Conservation (phyloP, 73 alveolate genomes). For the Paramecium tetraurelia region DNA sequence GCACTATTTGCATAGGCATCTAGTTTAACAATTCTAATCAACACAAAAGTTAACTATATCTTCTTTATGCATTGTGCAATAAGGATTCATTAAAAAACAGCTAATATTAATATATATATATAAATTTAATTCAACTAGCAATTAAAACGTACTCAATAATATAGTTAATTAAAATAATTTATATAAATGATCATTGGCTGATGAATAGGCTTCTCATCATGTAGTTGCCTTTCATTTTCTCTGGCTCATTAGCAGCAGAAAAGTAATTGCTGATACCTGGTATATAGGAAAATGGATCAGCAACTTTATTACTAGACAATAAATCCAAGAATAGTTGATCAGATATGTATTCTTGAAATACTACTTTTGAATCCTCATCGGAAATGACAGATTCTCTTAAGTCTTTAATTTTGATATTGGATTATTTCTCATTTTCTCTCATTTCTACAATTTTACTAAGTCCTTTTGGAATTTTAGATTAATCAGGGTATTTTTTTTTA, state of each 20-base stretch:
- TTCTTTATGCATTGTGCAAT: background rate
- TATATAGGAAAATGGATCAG: background rate
- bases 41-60: background rate
- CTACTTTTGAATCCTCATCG: background rate
- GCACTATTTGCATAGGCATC: background rate
- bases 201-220: background rate
- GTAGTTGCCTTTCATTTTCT: background rate
- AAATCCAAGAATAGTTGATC: background rate
- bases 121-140: background rate
- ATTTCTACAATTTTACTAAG: background rate
- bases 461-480: background rate
- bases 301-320: background rate
- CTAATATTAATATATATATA: background rate
- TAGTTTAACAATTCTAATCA: background rate
- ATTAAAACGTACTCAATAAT: background rate
- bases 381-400: background rate
- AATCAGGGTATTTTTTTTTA: background rate
- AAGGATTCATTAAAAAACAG: background rate
- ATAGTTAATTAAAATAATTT: background rate
- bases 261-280: background rate
- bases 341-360: background rate
- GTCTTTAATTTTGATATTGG: background rate
- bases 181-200: background rate
- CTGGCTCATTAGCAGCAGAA: background rate
- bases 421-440: background rate